Conservation (phyloP, 192 early-diverging fungal genomes). For the Coemansia sp. region DNA sequence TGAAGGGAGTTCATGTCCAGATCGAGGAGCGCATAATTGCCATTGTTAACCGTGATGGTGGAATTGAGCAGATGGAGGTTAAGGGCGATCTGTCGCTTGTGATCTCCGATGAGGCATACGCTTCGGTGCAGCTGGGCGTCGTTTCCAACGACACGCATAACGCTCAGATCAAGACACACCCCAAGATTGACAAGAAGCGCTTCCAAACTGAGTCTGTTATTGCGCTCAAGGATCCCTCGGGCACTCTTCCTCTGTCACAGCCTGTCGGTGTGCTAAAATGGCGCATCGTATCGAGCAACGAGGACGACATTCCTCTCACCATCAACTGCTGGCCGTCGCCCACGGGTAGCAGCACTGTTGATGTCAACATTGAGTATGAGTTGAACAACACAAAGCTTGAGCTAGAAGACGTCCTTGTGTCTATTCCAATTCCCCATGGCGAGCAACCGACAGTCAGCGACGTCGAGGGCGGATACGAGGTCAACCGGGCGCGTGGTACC, state of each 20-base stretch:
- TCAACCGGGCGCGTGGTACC: conserved; percentile 66
- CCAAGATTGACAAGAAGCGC: conserved; percentile 90
- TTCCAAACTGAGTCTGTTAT: conserved; percentile 72
- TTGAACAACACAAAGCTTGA: conserved; percentile 72
- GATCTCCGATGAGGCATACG: conserved; percentile 65
- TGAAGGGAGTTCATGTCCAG: conserved; percentile 78
- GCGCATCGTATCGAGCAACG: conserved; percentile 81
- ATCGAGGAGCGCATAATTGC: conserved; percentile 88
- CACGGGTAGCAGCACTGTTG: conserved; percentile 77
- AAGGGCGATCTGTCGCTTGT: conserved; percentile 87
- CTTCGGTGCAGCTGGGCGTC: conserved; percentile 65
- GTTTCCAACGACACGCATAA: conserved; percentile 56
- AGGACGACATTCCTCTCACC: conserved; percentile 75
- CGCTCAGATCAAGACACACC: conserved; percentile 96
- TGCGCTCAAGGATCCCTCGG: conserved; percentile 75
- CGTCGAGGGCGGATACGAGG: conserved; percentile 76
- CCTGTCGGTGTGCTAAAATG: conserved; percentile 86
- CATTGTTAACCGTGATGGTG: conserved; percentile 85
- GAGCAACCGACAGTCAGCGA: conserved; percentile 72
- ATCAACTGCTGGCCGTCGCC: conserved; percentile 98
- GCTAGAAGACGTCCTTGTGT: conserved; percentile 82
- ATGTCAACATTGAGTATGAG: conserved; percentile 98
- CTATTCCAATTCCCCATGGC: conserved; percentile 82
- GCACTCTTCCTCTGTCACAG: conserved; percentile 83
- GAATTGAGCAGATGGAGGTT: conserved; percentile 87